phyloP scores from a whole-genome alignment of 2,329 filamentous ascomycete genomes.

The Alternaria sp. region DNA sequence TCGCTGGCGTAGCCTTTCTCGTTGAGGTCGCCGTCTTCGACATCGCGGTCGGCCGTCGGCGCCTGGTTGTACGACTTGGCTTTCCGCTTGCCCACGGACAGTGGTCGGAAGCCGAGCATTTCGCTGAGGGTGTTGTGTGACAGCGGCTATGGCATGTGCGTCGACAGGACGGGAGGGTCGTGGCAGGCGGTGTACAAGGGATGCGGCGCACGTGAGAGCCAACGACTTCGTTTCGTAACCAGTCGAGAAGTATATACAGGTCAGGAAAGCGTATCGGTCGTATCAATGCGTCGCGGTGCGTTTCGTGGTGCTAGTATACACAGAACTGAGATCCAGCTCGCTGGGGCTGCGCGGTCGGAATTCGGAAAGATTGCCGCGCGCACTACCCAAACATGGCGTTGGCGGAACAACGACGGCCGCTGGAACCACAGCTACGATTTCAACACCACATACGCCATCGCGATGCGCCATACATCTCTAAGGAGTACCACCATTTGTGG shows the following conservation, averaged over 20 bases:
- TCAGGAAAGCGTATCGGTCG: constrained; percentile 5
- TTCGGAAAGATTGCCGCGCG: constrained; percentile 15
- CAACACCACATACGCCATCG: background rate
- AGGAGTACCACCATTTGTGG: too few relatives aligned
- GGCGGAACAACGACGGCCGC: constrained; percentile 13
- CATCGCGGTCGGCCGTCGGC: constrained; percentile 39
- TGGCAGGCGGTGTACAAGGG: background rate
- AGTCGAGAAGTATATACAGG: background rate
- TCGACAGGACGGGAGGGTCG: background rate
- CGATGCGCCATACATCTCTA: rapidly evolving
- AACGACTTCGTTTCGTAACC: background rate
- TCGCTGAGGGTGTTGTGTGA: background rate
- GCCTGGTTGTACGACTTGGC: constrained; percentile 42
- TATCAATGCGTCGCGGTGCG: constrained; percentile 14
- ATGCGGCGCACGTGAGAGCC: background rate
- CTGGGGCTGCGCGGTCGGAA: constrained; percentile 4
- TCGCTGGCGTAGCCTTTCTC: constrained; percentile 53
- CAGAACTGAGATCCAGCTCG: background rate
- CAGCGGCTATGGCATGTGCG: constrained; percentile 13
- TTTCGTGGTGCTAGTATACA: constrained; percentile 1
- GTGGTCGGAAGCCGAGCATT: constrained; percentile 50
- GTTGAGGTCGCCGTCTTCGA: constrained; percentile 44
- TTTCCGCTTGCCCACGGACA: constrained; percentile 50
- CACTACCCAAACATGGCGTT: constrained; percentile 17
- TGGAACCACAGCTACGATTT: background rate